Conservation (phyloP, 2,329 filamentous ascomycete genomes). For the Parafenestella ontariensis region DNA sequence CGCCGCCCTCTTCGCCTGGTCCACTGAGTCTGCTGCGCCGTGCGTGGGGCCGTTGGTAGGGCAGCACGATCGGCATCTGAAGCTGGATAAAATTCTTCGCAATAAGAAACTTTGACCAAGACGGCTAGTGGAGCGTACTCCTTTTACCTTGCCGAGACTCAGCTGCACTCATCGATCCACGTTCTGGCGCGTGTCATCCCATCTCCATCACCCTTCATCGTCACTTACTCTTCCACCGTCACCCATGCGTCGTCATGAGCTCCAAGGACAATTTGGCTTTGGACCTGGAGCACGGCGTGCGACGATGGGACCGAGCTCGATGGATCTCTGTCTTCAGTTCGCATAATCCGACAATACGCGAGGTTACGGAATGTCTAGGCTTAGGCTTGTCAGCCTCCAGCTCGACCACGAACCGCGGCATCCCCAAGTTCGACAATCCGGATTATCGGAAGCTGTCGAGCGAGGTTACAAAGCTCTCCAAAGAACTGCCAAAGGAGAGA, state of each 20-base stretch:
- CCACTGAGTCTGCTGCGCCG: neutral
- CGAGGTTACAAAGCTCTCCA: constrained; percentile 45
- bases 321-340: constrained; percentile 48
- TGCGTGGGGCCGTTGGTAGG: constrained; percentile 10
- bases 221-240: constrained; percentile 14
- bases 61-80: constrained; percentile 32
- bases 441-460: constrained; percentile 46
- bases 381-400: constrained; percentile 44
- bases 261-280: constrained; percentile 39
- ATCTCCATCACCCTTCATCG: constrained; percentile 22
- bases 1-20: neutral
- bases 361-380: constrained; percentile 47
- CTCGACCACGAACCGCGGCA: constrained; percentile 47
- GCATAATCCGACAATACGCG: constrained; percentile 48
- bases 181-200: constrained; percentile 30
- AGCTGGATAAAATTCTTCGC: constrained; percentile 34
- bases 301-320: constrained; percentile 44
- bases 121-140: constrained; percentile 36
- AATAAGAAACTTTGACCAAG: constrained; percentile 37
- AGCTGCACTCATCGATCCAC: constrained; percentile 18
- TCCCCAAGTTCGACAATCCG: constrained; percentile 49
- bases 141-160: constrained; percentile 36
- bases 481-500: constrained; percentile 47
- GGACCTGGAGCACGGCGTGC: constrained; percentile 41
- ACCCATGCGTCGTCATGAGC: constrained; percentile 39